phyloP scores from a whole-genome alignment of 1,284 basidiomycete species.

The Moesziomyces sp. region DNA sequence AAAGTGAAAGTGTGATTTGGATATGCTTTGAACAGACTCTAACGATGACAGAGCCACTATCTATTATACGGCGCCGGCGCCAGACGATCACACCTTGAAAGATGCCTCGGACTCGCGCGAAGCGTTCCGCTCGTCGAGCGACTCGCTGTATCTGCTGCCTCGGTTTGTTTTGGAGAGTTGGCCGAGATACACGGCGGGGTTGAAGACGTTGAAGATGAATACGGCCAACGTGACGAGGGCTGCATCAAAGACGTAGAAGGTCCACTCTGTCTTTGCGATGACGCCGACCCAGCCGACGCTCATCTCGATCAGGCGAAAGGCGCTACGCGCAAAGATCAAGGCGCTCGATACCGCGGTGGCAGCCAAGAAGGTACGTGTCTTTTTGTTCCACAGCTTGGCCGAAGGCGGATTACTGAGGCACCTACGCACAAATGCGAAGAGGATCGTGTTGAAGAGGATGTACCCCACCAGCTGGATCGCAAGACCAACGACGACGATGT shows the following conservation, averaged over 20 bases:
- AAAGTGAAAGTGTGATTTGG: no score
- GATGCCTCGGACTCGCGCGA: no score
- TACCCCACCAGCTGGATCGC: conserved; percentile 45
- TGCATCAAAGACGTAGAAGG: conserved; percentile 41
- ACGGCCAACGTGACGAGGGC: conserved; percentile 30
- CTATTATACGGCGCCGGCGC: no score
- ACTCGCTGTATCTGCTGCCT: no score
- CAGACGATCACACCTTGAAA: no score
- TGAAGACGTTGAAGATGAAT: conserved; percentile 27
- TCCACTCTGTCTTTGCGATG: conserved; percentile 48
- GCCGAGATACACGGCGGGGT: conserved; percentile 26
- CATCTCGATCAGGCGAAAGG: conserved; percentile 54
- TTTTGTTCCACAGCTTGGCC: conserved; percentile 9
- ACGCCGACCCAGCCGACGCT: conserved; percentile 44
- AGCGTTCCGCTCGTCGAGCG: no score
- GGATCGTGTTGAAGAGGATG: conserved; percentile 33
- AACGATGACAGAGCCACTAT: no score
- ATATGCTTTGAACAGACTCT: no score
- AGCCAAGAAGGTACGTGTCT: conserved; percentile 23
- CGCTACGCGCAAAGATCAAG: conserved; percentile 40
- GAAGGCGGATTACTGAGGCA: neutral
- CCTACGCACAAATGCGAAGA: conserved; percentile 25
- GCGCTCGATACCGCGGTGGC: conserved; percentile 34
- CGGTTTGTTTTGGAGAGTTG: no score
- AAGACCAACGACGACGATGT: conserved; percentile 44